A percentile compares a stretch with the other conserved stretches of the same genome.
These are phyloP conservation scores for Aspergillus conjunctus DNA, from an alignment of 495 filamentous ascomycete genomes.

Conservation along the genomic window DNA sequence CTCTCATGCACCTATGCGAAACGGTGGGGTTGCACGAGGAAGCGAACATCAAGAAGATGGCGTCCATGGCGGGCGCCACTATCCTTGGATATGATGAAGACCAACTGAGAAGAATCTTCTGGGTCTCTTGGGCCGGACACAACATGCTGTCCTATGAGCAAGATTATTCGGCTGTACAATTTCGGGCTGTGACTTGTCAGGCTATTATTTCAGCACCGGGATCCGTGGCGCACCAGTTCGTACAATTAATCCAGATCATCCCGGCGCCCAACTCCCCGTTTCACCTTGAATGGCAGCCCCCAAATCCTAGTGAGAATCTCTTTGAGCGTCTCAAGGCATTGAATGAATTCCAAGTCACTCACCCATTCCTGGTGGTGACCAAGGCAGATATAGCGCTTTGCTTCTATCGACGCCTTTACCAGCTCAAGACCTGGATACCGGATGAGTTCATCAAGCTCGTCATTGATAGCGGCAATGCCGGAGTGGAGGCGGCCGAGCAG, in stretches of 20 bases:
- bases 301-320: constrained; percentile 28
- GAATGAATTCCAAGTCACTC: constrained; percentile 18
- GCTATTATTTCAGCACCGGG: constrained; percentile 23
- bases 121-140: constrained; percentile 38
- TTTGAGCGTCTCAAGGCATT: constrained; percentile 28
- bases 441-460: constrained; percentile 27
- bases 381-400: constrained; percentile 37
- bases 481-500: constrained; percentile 30
- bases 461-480: constrained; percentile 32
- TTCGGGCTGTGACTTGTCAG: constrained; percentile 32
- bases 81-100: constrained; percentile 33
- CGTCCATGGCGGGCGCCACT: constrained; percentile 26
- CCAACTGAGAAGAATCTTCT: constrained; percentile 36
- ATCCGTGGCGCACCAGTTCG: constrained; percentile 36
- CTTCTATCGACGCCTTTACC: constrained; percentile 39
- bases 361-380: constrained; percentile 36
- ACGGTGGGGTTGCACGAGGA: constrained; percentile 34
- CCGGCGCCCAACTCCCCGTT: constrained; percentile 34
- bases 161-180: constrained; percentile 32
- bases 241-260: constrained; percentile 34
- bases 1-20: constrained; percentile 37
- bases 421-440: constrained; percentile 29
- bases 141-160: constrained; percentile 38
- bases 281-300: constrained; percentile 22
- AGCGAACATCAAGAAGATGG: constrained; percentile 34